phyloP scores from a whole-genome alignment of 2,329 filamentous ascomycete species.

The Neurospora crassa region DNA sequence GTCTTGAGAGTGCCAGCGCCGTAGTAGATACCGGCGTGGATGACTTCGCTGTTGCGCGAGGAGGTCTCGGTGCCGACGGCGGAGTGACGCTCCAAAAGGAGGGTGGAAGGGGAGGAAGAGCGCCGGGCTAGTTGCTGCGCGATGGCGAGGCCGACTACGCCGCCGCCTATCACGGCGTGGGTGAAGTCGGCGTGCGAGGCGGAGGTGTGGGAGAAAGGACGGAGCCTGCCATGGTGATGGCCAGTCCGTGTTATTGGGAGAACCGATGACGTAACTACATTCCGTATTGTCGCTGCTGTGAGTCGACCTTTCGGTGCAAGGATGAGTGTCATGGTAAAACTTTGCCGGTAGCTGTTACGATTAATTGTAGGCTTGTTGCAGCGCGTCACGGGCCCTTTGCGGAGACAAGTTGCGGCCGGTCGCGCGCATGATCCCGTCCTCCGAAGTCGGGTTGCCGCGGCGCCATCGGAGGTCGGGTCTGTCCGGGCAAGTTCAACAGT shows the following conservation, averaged over 20 bases:
- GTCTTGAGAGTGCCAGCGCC: conserved; percentile 70
- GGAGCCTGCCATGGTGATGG: neutral
- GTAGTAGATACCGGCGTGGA: conserved; percentile 94
- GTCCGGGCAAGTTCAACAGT: neutral
- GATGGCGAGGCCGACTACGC: conserved; percentile 70
- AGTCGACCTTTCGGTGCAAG: neutral
- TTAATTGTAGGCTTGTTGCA: neutral
- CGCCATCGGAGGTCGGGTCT: neutral
- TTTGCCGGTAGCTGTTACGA: neutral
- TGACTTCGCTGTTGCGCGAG: conserved; percentile 88
- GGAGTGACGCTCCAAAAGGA: conserved; percentile 73
- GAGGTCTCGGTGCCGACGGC: conserved; percentile 77
- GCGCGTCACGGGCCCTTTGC: neutral
- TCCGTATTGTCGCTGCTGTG: neutral
- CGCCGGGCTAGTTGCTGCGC: conserved; percentile 60
- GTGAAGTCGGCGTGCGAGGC: conserved; percentile 10
- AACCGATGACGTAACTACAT: neutral
- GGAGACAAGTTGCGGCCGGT: neutral
- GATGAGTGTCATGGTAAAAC: neutral
- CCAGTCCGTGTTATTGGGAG: neutral
- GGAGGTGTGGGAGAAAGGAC: conserved; percentile 6
- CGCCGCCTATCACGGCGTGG: conserved; percentile 42
- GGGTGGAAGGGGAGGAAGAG: conserved; percentile 49
- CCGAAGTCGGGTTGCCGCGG: neutral
- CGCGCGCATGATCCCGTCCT: neutral